These are phyloP conservation scores for Calonectria crousiana DNA, from an alignment of 2,329 filamentous ascomycete species.

Conservation along the genomic window DNA sequence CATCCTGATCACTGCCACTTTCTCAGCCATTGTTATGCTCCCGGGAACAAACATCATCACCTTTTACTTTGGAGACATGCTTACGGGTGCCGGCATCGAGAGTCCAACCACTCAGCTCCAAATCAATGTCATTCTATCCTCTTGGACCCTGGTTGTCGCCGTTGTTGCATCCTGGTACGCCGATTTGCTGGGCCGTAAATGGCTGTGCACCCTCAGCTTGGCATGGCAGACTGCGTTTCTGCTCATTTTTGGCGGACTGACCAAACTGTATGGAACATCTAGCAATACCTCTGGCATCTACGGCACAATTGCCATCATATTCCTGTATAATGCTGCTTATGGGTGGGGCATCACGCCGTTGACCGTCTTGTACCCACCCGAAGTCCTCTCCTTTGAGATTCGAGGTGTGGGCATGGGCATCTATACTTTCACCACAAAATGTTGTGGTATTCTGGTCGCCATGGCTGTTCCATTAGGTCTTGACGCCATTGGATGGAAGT, in stretches of 20 bases:
- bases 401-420: slow-evolving; percentile 51
- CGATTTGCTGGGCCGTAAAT: background rate
- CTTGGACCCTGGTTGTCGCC: background rate
- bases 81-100: background rate
- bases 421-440: slow-evolving; percentile 11
- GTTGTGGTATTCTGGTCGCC: background rate
- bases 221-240: background rate
- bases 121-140: background rate
- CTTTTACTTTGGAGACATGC: slow-evolving; percentile 3
- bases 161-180: background rate
- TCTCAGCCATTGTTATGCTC: background rate
- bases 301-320: slow-evolving; percentile 58
- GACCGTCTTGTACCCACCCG: slow-evolving; percentile 58
- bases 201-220: background rate
- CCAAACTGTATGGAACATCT: background rate
- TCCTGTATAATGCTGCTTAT: slow-evolving; percentile 63
- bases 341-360: slow-evolving; percentile 49
- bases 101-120: background rate
- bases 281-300: slow-evolving; percentile 40
- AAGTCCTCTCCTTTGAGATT: slow-evolving; percentile 61
- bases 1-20: background rate
- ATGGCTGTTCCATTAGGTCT: slow-evolving; percentile 34
- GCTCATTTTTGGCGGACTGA: background rate
- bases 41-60: background rate
- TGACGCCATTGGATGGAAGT: slow-evolving; percentile 39